Evolutionary conservation across 768 basidiomycete genomes (phyloP).

Genomic region (Boletales sp.): DNA sequence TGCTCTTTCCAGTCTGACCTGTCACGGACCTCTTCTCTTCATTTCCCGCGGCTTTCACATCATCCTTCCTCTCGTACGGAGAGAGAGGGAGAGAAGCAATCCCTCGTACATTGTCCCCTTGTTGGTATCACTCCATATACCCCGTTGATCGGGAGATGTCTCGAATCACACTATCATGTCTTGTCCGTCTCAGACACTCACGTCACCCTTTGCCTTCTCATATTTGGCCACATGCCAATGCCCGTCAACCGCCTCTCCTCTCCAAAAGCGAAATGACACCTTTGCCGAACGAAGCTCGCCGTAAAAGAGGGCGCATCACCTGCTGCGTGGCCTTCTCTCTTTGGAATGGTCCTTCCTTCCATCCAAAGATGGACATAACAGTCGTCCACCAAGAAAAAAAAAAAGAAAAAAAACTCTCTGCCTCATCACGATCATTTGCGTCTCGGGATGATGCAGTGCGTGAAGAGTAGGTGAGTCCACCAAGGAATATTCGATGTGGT

Average conservation of each 20-base stretch:
- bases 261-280: slow-evolving; percentile 16
- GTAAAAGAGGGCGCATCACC: slow-evolving; percentile 31
- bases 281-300: slow-evolving; percentile 23
- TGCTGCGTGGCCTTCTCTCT: slow-evolving; percentile 23
- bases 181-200: slow-evolving; percentile 5
- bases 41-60: slow-evolving; percentile 33
- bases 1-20: background rate
- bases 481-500: slow-evolving; percentile 17
- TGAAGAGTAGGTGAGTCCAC: slow-evolving; percentile 10
- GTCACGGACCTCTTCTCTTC: slow-evolving; percentile 10
- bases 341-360: slow-evolving; percentile 9
- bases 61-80: slow-evolving; percentile 6
- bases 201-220: slow-evolving; percentile 10
- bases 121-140: slow-evolving; percentile 1
- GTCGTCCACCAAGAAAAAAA: background rate
- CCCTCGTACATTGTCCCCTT: slow-evolving; percentile 4
- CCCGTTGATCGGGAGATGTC: slow-evolving; percentile 20
- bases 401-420: background rate
- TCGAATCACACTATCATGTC: slow-evolving; percentile 5
- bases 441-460: slow-evolving; percentile 7
- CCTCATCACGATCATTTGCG: background rate
- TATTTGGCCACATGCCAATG: slow-evolving; percentile 10
- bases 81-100: slow-evolving; percentile 10
- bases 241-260: slow-evolving; percentile 9
- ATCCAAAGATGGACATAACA: slow-evolving; percentile 21